Conservation (phyloP, 192 early-diverging fungal genomes). For the Phycomyces nitens region DNA sequence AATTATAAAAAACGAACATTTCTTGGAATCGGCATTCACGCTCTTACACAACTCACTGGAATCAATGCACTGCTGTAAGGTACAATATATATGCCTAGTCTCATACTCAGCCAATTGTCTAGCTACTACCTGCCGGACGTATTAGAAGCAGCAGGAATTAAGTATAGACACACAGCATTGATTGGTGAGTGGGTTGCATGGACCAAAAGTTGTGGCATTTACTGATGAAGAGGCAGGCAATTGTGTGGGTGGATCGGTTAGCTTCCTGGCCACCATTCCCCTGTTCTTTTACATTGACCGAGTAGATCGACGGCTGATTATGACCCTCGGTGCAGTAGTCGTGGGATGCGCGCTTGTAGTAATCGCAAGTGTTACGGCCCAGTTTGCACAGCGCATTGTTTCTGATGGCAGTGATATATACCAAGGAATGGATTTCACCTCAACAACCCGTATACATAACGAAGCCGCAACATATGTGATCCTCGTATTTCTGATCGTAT, state of each 20-base stretch:
- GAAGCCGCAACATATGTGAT: conserved; percentile 36
- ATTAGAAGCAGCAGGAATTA: conserved; percentile 22
- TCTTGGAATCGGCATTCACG: conserved; percentile 56
- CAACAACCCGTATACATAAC: conserved; percentile 24
- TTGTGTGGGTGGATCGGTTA: conserved; percentile 23
- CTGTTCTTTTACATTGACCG: conserved; percentile 60
- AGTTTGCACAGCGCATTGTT: conserved; percentile 1
- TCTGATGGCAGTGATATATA: conserved; percentile 29
- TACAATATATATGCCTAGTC: background rate
- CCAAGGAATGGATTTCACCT: conserved; percentile 3
- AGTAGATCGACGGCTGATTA: conserved; percentile 61
- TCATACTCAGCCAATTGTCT: background rate
- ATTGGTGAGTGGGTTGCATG: background rate
- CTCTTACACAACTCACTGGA: conserved; percentile 69
- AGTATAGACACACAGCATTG: background rate
- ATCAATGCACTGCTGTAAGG: conserved; percentile 76
- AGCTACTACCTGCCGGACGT: conserved; percentile 32
- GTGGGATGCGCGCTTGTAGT: conserved; percentile 17
- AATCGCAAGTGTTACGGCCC: conserved; percentile 18
- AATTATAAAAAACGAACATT: conserved; percentile 52
- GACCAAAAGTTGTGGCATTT: too few relatives aligned
- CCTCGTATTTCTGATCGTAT: conserved; percentile 61
- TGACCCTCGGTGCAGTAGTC: conserved; percentile 60
- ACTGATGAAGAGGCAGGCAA: conserved; percentile 7
- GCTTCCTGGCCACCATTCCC: conserved; percentile 27